Percentiles rank a stretch among this genome's conserved stretches.
phyloP scores from a whole-genome alignment of 352 stramenopile species.

The Phytophthora palmivora region DNA sequence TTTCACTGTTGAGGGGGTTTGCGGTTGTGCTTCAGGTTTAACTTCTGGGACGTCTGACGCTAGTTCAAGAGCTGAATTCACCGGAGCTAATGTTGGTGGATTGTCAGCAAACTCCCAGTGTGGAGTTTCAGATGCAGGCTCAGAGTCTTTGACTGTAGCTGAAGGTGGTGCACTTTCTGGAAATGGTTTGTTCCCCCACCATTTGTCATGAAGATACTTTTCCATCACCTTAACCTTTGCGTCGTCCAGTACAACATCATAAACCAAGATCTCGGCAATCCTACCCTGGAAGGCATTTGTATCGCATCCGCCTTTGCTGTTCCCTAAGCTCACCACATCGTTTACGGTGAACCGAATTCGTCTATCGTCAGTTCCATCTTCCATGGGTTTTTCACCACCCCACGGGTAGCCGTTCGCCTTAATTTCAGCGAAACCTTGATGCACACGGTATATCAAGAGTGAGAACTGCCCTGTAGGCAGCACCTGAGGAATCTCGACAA shows the following conservation, averaged over 20 bases:
- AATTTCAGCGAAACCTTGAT: conserved; percentile 51
- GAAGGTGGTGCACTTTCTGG: not conserved
- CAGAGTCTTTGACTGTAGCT: conserved; percentile 1
- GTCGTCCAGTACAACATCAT: conserved; percentile 51
- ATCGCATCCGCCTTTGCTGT: conserved; percentile 60
- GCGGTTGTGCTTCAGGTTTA: not conserved
- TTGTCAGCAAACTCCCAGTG: not conserved
- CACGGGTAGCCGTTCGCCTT: conserved; percentile 45
- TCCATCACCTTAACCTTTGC: conserved; percentile 38
- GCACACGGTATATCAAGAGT: conserved; percentile 58
- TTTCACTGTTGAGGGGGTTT: conserved; percentile 1
- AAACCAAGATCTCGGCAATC: conserved; percentile 65
- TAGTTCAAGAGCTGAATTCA: not conserved
- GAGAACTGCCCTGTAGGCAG: conserved; percentile 36
- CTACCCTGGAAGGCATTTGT: conserved; percentile 65
- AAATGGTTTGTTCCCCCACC: conserved; percentile 48
- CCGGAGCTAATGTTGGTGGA: not conserved
- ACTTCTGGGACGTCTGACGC: not conserved
- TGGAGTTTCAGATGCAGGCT: not conserved
- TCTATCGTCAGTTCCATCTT: conserved; percentile 16
- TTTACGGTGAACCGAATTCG: conserved; percentile 56
- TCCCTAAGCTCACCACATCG: conserved; percentile 55
- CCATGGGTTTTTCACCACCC: conserved; percentile 17
- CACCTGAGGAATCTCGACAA: conserved; percentile 40
- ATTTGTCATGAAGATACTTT: conserved; percentile 58